Percentiles rank a stretch among this genome's conserved stretches.
Evolutionary conservation across 2,329 filamentous ascomycete genomes (phyloP).

Genomic region (Microdochium bolleyi): DNA sequence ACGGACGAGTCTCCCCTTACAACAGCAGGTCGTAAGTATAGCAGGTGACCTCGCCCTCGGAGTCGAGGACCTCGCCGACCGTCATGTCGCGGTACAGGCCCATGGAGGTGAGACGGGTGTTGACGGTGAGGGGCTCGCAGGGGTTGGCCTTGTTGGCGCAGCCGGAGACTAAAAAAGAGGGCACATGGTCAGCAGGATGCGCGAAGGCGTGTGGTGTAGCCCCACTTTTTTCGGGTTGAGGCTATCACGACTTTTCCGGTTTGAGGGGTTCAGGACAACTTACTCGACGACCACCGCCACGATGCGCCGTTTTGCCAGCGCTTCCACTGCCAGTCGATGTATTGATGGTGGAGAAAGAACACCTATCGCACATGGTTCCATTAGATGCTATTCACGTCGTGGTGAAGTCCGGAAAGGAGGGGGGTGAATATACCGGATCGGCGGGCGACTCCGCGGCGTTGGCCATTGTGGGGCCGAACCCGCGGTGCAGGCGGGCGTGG

Average conservation of each 20-base stretch:
- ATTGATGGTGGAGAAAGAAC: constrained; percentile 26
- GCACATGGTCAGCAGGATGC: too few species aligned
- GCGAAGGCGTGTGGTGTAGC: too few species aligned
- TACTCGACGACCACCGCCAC: constrained; percentile 11
- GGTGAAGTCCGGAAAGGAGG: too few species aligned
- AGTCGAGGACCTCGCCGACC: constrained; percentile 17
- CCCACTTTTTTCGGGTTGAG: not conserved
- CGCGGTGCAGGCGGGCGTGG: constrained; percentile 24
- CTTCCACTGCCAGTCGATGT: constrained; percentile 18
- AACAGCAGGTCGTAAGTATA: constrained; percentile 13
- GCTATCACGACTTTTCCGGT: too few species aligned
- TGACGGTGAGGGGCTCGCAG: constrained; percentile 17
- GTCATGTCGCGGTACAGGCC: constrained; percentile 16
- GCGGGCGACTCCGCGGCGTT: constrained; percentile 18
- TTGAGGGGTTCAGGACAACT: too few species aligned
- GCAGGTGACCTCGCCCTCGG: constrained; percentile 15
- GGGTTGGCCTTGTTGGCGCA: constrained; percentile 9
- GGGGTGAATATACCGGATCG: constrained; percentile 2
- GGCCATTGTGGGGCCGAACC: constrained; percentile 20
- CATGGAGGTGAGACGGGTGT: constrained; percentile 16
- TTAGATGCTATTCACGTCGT: not conserved
- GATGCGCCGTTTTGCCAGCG: constrained; percentile 16
- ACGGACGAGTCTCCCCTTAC: too few species aligned
- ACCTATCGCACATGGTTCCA: constrained; percentile 6
- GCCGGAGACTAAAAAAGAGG: constrained; percentile 13